Evolutionary conservation across 306 rosid species (phyloP).

Genomic region (Cicer arietinum): DNA sequence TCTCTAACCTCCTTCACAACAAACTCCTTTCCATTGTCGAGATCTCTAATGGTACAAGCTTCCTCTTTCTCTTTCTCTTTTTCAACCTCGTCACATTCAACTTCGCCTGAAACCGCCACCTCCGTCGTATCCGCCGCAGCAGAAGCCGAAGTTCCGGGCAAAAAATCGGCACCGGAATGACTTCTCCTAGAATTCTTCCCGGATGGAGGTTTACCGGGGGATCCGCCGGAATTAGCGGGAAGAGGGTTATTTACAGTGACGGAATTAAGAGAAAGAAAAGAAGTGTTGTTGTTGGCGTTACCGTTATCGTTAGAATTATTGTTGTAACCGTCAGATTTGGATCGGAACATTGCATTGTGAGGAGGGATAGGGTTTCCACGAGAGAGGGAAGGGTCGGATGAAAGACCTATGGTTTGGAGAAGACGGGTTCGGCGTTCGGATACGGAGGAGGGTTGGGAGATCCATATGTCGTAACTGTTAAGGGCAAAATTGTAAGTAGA

Average conservation of each 20-base stretch:
- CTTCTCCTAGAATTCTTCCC: constrained; percentile 55
- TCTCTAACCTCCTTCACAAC: constrained; percentile 87
- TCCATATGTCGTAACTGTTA: constrained; percentile 82
- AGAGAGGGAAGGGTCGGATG: constrained; percentile 63
- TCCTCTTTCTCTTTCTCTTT: constrained; percentile 7
- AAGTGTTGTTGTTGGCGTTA: not conserved
- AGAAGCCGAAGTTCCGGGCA: not conserved
- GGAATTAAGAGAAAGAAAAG: constrained; percentile 41
- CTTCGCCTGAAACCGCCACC: not conserved
- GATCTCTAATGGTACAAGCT: constrained; percentile 80
- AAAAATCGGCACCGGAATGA: constrained; percentile 45
- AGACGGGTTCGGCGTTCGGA: constrained; percentile 86
- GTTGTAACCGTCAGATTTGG: constrained; percentile 62
- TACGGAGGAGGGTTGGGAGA: constrained; percentile 89
- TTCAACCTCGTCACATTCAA: not conserved
- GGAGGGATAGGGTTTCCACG: constrained; percentile 41
- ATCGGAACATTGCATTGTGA: constrained; percentile 50
- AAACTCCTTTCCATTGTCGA: constrained; percentile 92
- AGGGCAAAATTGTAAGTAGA: constrained; percentile 42
- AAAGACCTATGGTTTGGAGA: constrained; percentile 77
- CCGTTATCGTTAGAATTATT: too few species aligned
- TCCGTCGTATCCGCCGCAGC: constrained; percentile 27
- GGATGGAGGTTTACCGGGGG: constrained; percentile 66
- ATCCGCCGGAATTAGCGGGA: constrained; percentile 41
- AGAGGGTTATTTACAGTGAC: constrained; percentile 51